phyloP scores from a whole-genome alignment of 2,329 filamentous ascomycete species.

The Blastomyces gilchristii region DNA sequence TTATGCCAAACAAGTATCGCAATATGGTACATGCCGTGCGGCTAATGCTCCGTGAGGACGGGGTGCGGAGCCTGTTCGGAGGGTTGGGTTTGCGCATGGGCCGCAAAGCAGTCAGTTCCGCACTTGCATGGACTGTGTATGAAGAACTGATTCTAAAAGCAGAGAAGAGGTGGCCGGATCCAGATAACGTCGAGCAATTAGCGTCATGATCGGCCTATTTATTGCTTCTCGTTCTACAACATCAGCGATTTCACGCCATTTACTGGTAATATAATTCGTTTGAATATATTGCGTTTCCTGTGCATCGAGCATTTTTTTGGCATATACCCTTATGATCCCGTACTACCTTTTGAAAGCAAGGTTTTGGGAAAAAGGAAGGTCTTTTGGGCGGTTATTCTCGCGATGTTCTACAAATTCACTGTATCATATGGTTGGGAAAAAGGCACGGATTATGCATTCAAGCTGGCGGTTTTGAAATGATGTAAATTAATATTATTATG shows the following conservation, averaged over 20 bases:
- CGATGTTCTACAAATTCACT: background rate
- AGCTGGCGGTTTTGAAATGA: background rate
- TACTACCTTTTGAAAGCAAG: background rate
- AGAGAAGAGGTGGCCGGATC: conserved; percentile 37
- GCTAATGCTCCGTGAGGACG: conserved; percentile 74
- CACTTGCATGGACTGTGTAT: conserved; percentile 95
- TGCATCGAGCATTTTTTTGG: background rate
- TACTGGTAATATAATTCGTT: background rate
- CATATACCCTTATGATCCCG: conserved; percentile 4
- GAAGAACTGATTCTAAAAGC: conserved; percentile 79
- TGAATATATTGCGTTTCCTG: background rate
- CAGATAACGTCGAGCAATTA: conserved; percentile 19
- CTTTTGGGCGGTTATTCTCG: background rate
- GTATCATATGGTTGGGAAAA: conserved; percentile 1
- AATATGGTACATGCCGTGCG: conserved; percentile 70
- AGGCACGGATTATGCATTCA: background rate
- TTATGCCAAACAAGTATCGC: conserved; percentile 70
- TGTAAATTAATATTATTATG: background rate
- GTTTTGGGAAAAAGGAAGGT: background rate
- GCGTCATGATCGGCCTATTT: background rate
- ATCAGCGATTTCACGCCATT: background rate
- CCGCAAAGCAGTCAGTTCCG: conserved; percentile 82
- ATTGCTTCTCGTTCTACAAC: background rate
- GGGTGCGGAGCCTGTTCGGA: conserved; percentile 68
- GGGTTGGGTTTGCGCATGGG: conserved; percentile 79